Conservation (phyloP, 768 basidiomycete genomes). For the Rossbeevera mucosa region DNA sequence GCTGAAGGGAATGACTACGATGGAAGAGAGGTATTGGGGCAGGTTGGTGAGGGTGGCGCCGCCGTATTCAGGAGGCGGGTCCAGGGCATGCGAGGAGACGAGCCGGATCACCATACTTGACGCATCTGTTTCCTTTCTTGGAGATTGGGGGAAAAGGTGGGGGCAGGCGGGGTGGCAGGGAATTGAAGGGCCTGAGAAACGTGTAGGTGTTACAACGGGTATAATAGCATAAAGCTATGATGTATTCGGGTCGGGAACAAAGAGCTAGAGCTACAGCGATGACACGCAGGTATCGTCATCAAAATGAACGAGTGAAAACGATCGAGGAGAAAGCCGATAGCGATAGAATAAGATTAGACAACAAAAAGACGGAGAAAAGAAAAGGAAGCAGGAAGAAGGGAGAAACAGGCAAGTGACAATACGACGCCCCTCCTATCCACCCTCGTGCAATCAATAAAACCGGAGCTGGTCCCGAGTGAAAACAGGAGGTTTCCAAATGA, state of each 20-base stretch:
- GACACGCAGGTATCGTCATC: conserved; percentile 5
- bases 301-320: background rate
- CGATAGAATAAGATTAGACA: background rate
- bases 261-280: conserved; percentile 26
- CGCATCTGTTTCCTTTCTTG: background rate
- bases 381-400: background rate
- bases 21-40: conserved; percentile 1
- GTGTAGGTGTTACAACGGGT: conserved; percentile 8
- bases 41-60: conserved; percentile 8
- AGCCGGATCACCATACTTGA: conserved; percentile 8
- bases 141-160: background rate
- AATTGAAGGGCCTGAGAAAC: background rate
- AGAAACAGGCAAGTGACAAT: background rate
- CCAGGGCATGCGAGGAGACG: conserved; percentile 4
- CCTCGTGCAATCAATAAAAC: conserved; percentile 39
- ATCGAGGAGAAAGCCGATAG: background rate
- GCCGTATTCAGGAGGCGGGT: conserved; percentile 19
- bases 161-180: background rate
- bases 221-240: conserved; percentile 11
- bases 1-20: conserved; percentile 4
- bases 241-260: conserved; percentile 6
- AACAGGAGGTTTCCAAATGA: conserved; percentile 94
- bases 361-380: background rate
- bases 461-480: conserved; percentile 88
- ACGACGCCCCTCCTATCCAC: background rate